Base-by-base conservation (phyloP, 2,329 filamentous ascomycete genomes). In the Scorias spongiosa region DNA sequence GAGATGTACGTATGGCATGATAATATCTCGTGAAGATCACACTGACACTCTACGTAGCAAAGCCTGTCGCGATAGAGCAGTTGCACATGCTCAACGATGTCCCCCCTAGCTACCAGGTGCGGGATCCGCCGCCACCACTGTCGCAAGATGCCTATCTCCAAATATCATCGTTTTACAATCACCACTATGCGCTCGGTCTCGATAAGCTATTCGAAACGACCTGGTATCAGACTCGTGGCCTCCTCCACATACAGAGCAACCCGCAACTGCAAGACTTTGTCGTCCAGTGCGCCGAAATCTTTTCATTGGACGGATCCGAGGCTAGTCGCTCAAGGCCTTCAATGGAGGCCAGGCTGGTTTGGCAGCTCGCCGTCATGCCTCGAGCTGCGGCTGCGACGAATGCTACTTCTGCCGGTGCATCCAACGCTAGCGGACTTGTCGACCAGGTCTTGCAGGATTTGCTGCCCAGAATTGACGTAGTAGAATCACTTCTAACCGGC, bases 161-260 rank as follows among this genome's bases (percentile, higher is more conserved):
- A 57, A 68, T 84, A 41, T 75, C 79, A 53, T 80, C 86, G 48
- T 66, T 89, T 12, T 93, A 84, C 62, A 74, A 76, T 53, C 80
- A 81, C 51, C 79, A 86, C 50, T 93, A 91, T 60, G 81, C 80
- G 3, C 74, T 74, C 1, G 81, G 78, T 7, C 74, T 91, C 40
- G 80, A 84, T 61, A 74, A 74, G 41, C 80, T 91, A 49, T 74
- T 93, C 49, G 88, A 95, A 61, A 84, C 85, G 6, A 73, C 71
- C 26, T 96, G 88, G 88, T 95, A 85, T 64, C 75, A 67, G 20
- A 66, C 64, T 32, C 69, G 69, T 50, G 74, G 71, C 43, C 65
- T 72, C 44, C 60, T 59, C n/a, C 63, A 69, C 42, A 62, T 82
- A 2, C 63, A 76, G 46, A 63, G 62, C 30, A 71, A 82, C 56